These are phyloP conservation scores for Linum tenue DNA, from an alignment of 345 rosid species.

Conservation along the genomic window DNA sequence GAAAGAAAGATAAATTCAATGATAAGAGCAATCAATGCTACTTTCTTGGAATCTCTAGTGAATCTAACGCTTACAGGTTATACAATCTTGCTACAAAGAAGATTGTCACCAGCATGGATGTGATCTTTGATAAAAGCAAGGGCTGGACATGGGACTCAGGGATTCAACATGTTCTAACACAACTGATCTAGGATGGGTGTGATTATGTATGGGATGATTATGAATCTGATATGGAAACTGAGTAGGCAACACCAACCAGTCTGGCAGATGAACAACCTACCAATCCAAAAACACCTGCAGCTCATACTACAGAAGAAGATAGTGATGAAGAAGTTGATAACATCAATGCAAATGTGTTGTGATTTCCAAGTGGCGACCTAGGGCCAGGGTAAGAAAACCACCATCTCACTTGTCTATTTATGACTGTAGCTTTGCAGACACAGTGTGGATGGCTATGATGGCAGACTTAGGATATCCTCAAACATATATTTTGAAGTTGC, in stretches of 20 bases:
- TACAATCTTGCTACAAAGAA: background rate
- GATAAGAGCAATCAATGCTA: background rate
- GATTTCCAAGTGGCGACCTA: too few species aligned
- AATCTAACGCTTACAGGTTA: slow-evolving; percentile 1
- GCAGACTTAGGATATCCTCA: background rate
- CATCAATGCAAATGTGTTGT: too few species aligned
- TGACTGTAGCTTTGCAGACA: background rate
- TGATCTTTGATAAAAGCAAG: background rate
- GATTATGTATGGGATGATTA: background rate
- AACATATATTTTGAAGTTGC: too few species aligned
- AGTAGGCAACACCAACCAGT: background rate
- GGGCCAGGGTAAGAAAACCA: background rate
- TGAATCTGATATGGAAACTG: background rate
- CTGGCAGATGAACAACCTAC: too few species aligned
- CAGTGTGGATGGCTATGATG: background rate
- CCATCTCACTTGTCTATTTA: background rate
- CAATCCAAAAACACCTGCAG: too few species aligned
- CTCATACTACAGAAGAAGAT: too few species aligned
- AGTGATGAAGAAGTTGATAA: too few species aligned
- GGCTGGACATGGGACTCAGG: background rate
- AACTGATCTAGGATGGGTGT: background rate
- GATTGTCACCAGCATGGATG: background rate
- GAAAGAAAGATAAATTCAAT: background rate
- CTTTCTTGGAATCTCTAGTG: background rate
- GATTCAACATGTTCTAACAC: background rate